Conservation (phyloP, 1,284 basidiomycete genomes). For the Moesziomyces sp. region DNA sequence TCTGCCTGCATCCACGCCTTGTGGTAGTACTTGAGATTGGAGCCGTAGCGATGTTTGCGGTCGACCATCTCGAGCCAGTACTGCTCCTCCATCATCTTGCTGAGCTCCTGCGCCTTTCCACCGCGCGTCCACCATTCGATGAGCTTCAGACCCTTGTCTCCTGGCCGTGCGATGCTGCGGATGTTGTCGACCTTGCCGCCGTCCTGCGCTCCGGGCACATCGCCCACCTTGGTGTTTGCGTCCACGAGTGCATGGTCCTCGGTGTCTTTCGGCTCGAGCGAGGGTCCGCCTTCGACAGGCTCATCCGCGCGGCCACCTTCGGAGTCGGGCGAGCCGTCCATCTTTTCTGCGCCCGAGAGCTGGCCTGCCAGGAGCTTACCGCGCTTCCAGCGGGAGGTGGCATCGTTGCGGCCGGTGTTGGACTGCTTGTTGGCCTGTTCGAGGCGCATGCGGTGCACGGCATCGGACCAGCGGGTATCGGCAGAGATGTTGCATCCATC, state of each 20-base stretch:
- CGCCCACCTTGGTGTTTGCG: slow-evolving; percentile 46
- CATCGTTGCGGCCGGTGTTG: slow-evolving; percentile 43
- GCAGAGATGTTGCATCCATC: slow-evolving; percentile 54
- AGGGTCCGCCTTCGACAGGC: slow-evolving; percentile 47
- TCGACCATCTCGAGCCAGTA: slow-evolving; percentile 63
- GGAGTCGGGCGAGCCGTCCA: slow-evolving; percentile 16
- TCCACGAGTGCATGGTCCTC: slow-evolving; percentile 20
- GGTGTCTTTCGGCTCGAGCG: slow-evolving; percentile 18
- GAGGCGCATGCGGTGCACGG: slow-evolving; percentile 44
- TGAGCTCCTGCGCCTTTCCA: slow-evolving; percentile 54
- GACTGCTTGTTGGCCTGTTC: slow-evolving; percentile 51
- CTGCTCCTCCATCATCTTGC: slow-evolving; percentile 59
- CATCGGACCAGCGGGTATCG: slow-evolving; percentile 56
- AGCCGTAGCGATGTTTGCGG: slow-evolving; percentile 58
- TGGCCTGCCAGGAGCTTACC: slow-evolving; percentile 56
- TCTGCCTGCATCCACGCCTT: slow-evolving; percentile 47
- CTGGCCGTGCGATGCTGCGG: slow-evolving; percentile 45
- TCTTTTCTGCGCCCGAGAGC: slow-evolving; percentile 43
- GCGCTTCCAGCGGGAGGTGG: slow-evolving; percentile 51
- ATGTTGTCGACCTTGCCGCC: slow-evolving; percentile 61
- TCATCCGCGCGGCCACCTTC: slow-evolving; percentile 20
- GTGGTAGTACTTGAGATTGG: slow-evolving; percentile 62
- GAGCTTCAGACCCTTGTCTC: slow-evolving; percentile 45
- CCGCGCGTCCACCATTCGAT: slow-evolving; percentile 60
- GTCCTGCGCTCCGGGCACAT: slow-evolving; percentile 56